Evolutionary conservation across 768 basidiomycete species (phyloP).

Genomic region (Psilocybe subaeruginosa): DNA sequence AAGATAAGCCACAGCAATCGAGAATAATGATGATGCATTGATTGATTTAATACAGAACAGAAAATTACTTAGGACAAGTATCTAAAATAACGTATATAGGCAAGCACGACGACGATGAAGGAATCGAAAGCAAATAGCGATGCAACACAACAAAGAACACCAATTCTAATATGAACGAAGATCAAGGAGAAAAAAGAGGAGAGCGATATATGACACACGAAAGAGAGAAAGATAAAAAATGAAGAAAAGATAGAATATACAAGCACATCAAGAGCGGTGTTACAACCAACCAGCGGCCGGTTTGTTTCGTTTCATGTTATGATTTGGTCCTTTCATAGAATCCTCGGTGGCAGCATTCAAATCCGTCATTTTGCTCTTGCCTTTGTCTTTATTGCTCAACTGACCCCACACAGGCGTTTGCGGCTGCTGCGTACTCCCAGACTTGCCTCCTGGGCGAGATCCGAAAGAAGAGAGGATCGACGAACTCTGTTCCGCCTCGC

Average conservation of each 20-base stretch:
- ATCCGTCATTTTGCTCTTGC: conserved; percentile 13
- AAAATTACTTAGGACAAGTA: conserved; percentile 7
- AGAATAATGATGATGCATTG: not conserved
- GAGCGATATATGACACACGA: not conserved
- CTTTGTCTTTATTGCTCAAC: conserved; percentile 13
- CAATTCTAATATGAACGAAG: not conserved
- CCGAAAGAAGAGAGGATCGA: conserved; percentile 7
- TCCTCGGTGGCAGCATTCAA: conserved; percentile 2
- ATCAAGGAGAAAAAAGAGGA: conserved; percentile 2
- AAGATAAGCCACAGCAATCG: not conserved
- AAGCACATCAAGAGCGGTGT: conserved; percentile 2
- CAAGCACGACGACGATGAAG: not conserved
- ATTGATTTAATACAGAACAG: not conserved
- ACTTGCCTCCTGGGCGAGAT: not conserved
- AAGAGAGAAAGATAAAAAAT: conserved; percentile 5
- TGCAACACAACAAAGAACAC: conserved; percentile 7
- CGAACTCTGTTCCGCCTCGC: conserved; percentile 7
- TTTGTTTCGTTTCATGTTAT: conserved; percentile 22
- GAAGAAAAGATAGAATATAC: not conserved
- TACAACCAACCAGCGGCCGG: conserved; percentile 16
- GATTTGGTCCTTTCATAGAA: conserved; percentile 4
- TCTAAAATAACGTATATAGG: conserved; percentile 15
- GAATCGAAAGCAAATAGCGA: conserved; percentile 15
- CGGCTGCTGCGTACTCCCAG: not conserved
- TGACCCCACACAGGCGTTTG: conserved; percentile 14